Evolutionary conservation across 1,284 basidiomycete genomes (phyloP), one percentile per base, ranked within the genome.

Genomic region (Austroboletus olivaceoglutinosus): DNA sequence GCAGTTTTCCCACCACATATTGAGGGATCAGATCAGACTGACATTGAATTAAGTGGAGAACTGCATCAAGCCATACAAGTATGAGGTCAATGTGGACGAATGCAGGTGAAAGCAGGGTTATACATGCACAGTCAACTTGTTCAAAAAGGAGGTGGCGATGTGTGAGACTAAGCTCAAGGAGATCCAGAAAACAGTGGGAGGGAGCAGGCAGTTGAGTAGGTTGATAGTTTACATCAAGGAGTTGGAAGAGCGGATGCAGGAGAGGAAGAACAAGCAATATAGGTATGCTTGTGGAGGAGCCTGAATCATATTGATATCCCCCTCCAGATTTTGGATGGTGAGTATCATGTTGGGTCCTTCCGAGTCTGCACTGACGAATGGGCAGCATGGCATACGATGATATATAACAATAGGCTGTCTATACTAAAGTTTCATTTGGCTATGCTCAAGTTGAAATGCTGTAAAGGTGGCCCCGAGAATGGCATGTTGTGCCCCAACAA

Each of bases 21-120:
- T 99, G 50, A 80, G 94, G 43, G 94, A 98, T 62, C 83, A 96
- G 3, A 89, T 98, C 54, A 89, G 91, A 10, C 73, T 98, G 48
- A 94, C 97, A 4, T 89, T 93, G 1, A 97, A 99, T 68, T 96
- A 99, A 72, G 97, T 99, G 9, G 97, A 99, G 77, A 99, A 99
- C 72, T 97, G 93, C 71, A 97, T 99, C 77, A 99, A 99, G 74
- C 97, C 97, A 29, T 98, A 86, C 82, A 98, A 99, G 76, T 98
- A 98, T 68, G 93, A 94, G 62, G 82, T 94, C 16, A 94, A 98
- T 63, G 86, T 96, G 23, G 92, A 97, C 57, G 80, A 81, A 12
- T 76, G 85, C 37, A 95, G 98, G 68, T 99, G 97, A 97, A 92
- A 93, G 61, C 65, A 76, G 4, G 96, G 96, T 0, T 76, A 95